These are phyloP conservation scores for Orbilia oligospora DNA, from an alignment of 2,329 filamentous ascomycete species.

Conservation along the genomic window DNA sequence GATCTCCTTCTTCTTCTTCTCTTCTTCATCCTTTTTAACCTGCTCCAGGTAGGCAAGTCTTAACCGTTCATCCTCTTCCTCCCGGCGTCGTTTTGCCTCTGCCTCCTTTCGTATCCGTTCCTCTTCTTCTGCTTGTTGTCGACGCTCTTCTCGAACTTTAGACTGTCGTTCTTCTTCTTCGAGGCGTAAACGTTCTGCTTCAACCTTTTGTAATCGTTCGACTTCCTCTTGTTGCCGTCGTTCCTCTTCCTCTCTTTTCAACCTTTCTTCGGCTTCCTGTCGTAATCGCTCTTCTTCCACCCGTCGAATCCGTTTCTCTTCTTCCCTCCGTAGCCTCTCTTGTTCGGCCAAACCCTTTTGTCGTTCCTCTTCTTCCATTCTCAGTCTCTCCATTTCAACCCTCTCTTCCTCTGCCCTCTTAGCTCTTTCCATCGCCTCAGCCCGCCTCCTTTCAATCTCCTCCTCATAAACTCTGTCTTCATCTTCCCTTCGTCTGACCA, in stretches of 20 bases:
- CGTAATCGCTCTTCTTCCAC: constrained; percentile 40
- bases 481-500: constrained; percentile 34
- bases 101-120: constrained; percentile 63
- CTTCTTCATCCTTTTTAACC: constrained; percentile 63
- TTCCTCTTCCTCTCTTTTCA: constrained; percentile 36
- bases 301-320: constrained; percentile 47
- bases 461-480: constrained; percentile 32
- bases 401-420: constrained; percentile 52
- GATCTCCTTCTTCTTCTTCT: constrained; percentile 40
- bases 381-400: constrained; percentile 30
- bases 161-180: constrained; percentile 13
- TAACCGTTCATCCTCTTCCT: constrained; percentile 58
- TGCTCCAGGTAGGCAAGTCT: constrained; percentile 53
- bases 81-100: constrained; percentile 63
- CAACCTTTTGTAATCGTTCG: constrained; percentile 27
- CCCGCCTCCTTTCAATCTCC: constrained; percentile 26
- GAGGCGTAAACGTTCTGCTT: constrained; percentile 29
- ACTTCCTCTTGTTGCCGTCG: constrained; percentile 29
- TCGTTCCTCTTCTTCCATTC: constrained; percentile 47
- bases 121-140: constrained; percentile 63
- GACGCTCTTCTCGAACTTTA: constrained; percentile 9
- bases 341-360: constrained; percentile 41
- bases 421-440: constrained; percentile 40
- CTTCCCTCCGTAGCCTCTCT: constrained; percentile 46
- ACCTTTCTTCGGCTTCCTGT: constrained; percentile 58